Evolutionary conservation across 352 stramenopile species (phyloP), one percentile per base, ranked within the genome.

Genomic region (Blastocystis sp.): DNA sequence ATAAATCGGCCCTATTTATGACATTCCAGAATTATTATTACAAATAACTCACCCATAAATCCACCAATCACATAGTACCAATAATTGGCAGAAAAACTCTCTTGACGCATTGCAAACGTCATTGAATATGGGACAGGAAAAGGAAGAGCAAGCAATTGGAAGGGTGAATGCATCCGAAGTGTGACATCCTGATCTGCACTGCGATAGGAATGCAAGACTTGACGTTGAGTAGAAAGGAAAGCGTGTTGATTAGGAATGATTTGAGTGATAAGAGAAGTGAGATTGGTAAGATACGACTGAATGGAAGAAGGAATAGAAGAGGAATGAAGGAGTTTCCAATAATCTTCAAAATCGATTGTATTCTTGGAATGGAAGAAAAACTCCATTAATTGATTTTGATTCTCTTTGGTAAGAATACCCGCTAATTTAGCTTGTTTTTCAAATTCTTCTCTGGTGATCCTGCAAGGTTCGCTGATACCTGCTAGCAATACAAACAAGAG

Each of bases 1-100:
- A 80, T 80, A 39, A 80, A 80, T 58, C 69, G 39, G 0, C 69
- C 69, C 69, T 80, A 80, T 32, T 7, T 14, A 12, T 80, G 11
- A 80, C 0, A 21, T 6, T 32, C 19, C 21, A 16, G 6, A 61
- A 59, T 9, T 12, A 42, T 2, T 16, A 2, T 11, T 80, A 80
- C 69, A 39, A 80, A 80, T 16, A 80, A 19, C 27, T 80, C 69
- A 1, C 69, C 69, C 14, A 80, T 3, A 21, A 80, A 80, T 4
- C 69, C 69, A 16, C 43, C 69, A 7, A 80, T 59, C 3, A 80
- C 27, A 42, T 80, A 80, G 1, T 80, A 27, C 42, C 69, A 39
- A 39, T 80, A 80, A 80, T 80, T 42, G 7, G 24, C 51, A 1
- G 12, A n/a, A 32, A 27, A 46, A 39, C 27, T 63, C 69, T 80